Evolutionary conservation across 2,329 filamentous ascomycete genomes (phyloP), one percentile per base, ranked within the genome.

Genomic region (Talaromyces rugulosus): DNA sequence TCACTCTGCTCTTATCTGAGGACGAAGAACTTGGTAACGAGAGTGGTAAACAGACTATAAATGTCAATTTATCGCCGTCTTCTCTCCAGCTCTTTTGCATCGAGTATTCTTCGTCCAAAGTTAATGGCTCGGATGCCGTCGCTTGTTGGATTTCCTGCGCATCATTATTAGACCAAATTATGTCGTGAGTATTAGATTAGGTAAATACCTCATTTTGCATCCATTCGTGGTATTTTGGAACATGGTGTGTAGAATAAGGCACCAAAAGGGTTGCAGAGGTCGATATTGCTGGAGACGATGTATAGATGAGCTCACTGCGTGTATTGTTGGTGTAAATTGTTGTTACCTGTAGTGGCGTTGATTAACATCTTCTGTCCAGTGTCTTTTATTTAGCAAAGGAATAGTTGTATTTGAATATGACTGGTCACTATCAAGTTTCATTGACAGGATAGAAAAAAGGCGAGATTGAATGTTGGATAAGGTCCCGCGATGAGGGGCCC

Each of bases 1-100:
- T 18, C 28, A 40, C 2, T 27, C 9, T 18, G 7, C 11, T n/a
- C 27, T 53, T 11, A 5, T 23, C 4, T 5, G 18, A 58, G 3
- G 53, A 36, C 1, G 14, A 4, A 1, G 47, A 40, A 8, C 4
- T 14, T 36, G 14, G 34, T n/a, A 36, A 51, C 40, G 30, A 58
- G 62, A 53, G 8, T 0, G 86, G 83, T 9, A 81, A 78, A 71
- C 92, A 96, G 59, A 90, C 77, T 72, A 98, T 96, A 69, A 97
- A 98, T 0, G 94, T 98, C 64, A 98, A 76, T 78, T 98, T 98
- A 77, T 98, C 93, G 30, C 79, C 76, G 50, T 95, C 90, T 23
- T 79, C 79, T 42, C 92, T 87, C 94, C 94, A 98, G 66, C 87
- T 91, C n/a, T 79, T 78, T 75, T 97, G 94, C 87, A 97, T 98